Conservation (phyloP, 2,329 filamentous ascomycete species). For the Salinomyces thailandicus region DNA sequence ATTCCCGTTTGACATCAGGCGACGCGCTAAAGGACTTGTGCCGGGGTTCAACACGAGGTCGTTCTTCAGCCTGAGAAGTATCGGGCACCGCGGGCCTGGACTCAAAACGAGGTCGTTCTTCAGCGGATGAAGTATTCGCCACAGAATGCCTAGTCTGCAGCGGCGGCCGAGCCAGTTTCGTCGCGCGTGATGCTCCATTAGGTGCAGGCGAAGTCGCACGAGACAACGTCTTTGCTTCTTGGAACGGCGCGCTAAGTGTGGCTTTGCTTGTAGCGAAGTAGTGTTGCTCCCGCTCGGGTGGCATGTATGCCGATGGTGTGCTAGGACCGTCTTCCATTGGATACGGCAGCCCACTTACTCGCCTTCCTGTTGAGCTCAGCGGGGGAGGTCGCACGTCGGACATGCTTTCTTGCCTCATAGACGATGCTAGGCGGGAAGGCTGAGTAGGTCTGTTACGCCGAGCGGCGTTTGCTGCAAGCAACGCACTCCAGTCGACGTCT, state of each 20-base stretch:
- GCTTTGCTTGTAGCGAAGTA: slow-evolving; percentile 18
- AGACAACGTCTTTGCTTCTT: slow-evolving; percentile 9
- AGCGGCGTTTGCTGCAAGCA: slow-evolving; percentile 19
- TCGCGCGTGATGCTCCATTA: slow-evolving; percentile 7
- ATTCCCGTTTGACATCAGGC: slow-evolving; percentile 32
- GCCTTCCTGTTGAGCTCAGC: slow-evolving; percentile 22
- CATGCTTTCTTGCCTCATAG: slow-evolving; percentile 12
- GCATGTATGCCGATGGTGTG: slow-evolving; percentile 28
- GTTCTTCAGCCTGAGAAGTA: slow-evolving; percentile 6
- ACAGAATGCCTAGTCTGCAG: slow-evolving; percentile 8
- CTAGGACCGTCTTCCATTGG: slow-evolving; percentile 32
- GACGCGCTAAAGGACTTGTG: slow-evolving; percentile 14
- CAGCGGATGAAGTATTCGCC: no score
- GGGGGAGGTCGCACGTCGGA: slow-evolving; percentile 9
- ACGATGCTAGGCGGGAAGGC: slow-evolving; percentile 17
- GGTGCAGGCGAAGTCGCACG: slow-evolving; percentile 12
- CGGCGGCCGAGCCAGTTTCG: slow-evolving; percentile 5
- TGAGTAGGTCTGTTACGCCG: slow-evolving; percentile 14
- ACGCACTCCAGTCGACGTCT: slow-evolving; percentile 23
- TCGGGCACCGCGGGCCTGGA: no score
- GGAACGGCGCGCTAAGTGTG: slow-evolving; percentile 9
- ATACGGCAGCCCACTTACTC: slow-evolving; percentile 30
- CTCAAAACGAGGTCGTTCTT: no score
- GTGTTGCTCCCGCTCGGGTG: slow-evolving; percentile 33
- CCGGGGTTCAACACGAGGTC: slow-evolving; percentile 5